Evolutionary conservation across 2,329 filamentous ascomycete genomes (phyloP).

Genomic region (Ascochyta fabae): DNA sequence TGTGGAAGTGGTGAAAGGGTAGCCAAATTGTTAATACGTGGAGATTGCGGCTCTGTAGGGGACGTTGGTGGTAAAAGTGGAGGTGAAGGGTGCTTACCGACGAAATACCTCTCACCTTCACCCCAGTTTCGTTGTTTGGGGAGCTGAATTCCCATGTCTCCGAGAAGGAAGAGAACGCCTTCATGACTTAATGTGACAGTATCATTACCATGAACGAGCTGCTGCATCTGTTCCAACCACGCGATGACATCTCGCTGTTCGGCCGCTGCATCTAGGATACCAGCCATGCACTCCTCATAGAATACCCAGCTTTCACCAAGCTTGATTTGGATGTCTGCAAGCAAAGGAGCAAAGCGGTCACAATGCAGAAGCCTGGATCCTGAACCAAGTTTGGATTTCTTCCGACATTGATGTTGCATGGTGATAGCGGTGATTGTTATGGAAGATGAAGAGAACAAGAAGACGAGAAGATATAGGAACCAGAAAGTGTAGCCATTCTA

Average conservation of each 20-base stretch:
- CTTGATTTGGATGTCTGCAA: conserved; percentile 15
- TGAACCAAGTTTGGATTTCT: not conserved
- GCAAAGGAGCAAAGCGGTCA: conserved; percentile 8
- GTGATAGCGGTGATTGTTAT: not conserved
- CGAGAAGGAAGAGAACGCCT: conserved; percentile 22
- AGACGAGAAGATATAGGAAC: not conserved
- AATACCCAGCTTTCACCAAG: conserved; percentile 21
- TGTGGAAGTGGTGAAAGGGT: not conserved
- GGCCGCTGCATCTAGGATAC: conserved; percentile 1
- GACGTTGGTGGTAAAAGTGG: conserved; percentile 70
- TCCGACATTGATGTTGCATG: not conserved
- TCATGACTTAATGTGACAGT: conserved; percentile 13
- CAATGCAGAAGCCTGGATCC: not conserved
- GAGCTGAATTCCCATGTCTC: conserved; percentile 7
- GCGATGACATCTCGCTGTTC: conserved; percentile 12
- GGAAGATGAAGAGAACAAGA: not conserved
- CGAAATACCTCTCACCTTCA: conserved; percentile 69
- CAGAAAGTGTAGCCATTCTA: not conserved
- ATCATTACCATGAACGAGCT: conserved; percentile 10
- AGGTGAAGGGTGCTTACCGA: conserved; percentile 61
- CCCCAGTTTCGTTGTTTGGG: conserved; percentile 59
- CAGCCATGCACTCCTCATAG: conserved; percentile 25
- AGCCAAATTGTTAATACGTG: not conserved
- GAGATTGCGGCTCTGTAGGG: not conserved
- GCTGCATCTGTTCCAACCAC: conserved; percentile 21